Conservation (phyloP, 2,329 filamentous ascomycete species). For the Sarocladium kiliense region DNA sequence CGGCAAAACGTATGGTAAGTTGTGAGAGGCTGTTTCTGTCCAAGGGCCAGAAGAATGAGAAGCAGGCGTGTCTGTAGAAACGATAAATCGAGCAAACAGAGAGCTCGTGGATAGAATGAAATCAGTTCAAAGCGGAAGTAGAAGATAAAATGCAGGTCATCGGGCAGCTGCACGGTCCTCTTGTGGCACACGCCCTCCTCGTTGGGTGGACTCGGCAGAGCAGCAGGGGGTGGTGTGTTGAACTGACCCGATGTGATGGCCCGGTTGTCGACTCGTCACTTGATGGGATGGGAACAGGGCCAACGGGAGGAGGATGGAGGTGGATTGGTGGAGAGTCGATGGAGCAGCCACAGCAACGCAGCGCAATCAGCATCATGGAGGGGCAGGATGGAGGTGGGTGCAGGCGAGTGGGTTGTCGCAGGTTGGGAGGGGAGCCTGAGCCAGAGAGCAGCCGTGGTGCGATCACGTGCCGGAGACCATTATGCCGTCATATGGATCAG, state of each 20-base stretch:
- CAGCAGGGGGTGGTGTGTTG: not conserved
- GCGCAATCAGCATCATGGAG: not conserved
- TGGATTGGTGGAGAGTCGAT: not conserved
- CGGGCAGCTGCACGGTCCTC: not conserved
- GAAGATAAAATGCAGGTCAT: conserved; percentile 5
- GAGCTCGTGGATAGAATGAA: not conserved
- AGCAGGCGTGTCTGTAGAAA: not conserved
- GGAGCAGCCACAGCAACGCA: not conserved
- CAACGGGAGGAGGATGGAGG: not conserved
- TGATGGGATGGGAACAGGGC: not conserved
- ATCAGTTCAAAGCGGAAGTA: not conserved
- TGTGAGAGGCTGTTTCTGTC: not conserved
- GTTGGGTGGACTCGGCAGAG: not conserved
- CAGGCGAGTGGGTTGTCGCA: not conserved
- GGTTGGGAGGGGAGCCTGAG: not conserved
- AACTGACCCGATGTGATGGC: not conserved
- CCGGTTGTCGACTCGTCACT: not conserved
- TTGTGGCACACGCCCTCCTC: not conserved
- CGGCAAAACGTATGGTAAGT: not conserved
- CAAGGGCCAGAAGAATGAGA: not conserved
- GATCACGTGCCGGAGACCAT: not conserved
- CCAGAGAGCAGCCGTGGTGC: not conserved
- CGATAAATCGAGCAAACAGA: not conserved
- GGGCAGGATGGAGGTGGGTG: not conserved
- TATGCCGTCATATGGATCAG: not conserved